Conservation (phyloP, 192 early-diverging fungal species). For the Funneliformis geosporum region DNA sequence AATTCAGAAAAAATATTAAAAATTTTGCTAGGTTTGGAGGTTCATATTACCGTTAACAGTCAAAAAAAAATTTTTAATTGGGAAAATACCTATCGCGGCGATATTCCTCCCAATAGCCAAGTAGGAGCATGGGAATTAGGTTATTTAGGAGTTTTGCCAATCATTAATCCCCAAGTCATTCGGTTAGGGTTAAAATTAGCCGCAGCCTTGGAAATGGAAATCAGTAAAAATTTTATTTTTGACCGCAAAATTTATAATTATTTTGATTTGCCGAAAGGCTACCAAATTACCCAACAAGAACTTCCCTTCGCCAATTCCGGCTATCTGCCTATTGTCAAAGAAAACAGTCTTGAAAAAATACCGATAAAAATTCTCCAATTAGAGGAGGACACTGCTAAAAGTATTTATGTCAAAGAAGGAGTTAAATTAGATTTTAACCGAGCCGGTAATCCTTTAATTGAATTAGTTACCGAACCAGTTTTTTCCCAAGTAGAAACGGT, state of each 20-base stretch:
- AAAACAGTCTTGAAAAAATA: not conserved
- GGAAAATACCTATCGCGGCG: not conserved
- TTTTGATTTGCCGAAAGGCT: slow-evolving; percentile 23
- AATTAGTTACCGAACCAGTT: slow-evolving; percentile 18
- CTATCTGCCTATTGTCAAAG: not conserved
- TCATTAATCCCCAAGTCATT: slow-evolving; percentile 16
- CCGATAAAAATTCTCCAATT: slow-evolving; percentile 14
- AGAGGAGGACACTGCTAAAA: slow-evolving; percentile 17
- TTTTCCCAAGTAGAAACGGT: slow-evolving; percentile 9
- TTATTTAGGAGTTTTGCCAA: slow-evolving; percentile 15
- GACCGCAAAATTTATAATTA: slow-evolving; percentile 22
- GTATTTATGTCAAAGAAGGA: not conserved
- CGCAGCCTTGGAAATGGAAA: not conserved
- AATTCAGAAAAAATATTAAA: too few species aligned
- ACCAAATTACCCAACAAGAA: slow-evolving; percentile 22
- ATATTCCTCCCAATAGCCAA: not conserved
- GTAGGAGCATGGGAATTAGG: slow-evolving; percentile 1
- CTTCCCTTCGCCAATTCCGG: not conserved
- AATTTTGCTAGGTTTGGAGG: not conserved
- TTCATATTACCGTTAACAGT: slow-evolving; percentile 13
- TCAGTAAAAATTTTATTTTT: not conserved
- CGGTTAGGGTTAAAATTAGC: slow-evolving; percentile 4
- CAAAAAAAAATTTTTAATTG: slow-evolving; percentile 24
- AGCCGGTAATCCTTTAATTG: slow-evolving; percentile 5
- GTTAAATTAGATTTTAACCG: slow-evolving; percentile 22